phyloP scores from a whole-genome alignment of 2,329 filamentous ascomycete species.

The Colletotrichum costaricense region DNA sequence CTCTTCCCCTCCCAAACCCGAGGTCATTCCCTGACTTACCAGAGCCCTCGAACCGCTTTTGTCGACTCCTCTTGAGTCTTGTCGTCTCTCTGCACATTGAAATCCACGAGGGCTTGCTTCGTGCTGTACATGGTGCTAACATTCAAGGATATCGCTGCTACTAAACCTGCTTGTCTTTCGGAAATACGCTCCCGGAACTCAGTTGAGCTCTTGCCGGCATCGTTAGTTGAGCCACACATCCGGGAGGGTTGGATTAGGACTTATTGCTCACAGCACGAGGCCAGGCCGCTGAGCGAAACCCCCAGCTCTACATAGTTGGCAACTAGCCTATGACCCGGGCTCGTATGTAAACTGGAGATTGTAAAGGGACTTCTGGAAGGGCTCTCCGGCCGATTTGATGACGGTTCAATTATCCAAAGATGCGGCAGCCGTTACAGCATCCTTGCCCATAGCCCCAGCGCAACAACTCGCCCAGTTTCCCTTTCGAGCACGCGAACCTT shows the following conservation, averaged over 20 bases:
- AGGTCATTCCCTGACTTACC: background rate
- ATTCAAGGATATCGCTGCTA: background rate
- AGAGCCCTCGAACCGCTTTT: background rate
- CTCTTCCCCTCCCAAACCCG: background rate
- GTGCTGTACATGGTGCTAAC: background rate
- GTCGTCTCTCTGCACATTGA: background rate
- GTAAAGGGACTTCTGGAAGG: background rate
- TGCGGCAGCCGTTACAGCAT: constrained; percentile 10
- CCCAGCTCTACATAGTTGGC: background rate
- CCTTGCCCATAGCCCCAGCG: background rate
- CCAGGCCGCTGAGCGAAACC: background rate
- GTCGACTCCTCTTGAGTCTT: background rate
- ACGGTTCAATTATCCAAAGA: constrained; percentile 6
- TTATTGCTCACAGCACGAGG: background rate
- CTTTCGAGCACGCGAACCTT: background rate
- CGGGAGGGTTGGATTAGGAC: background rate
- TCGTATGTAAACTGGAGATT: background rate
- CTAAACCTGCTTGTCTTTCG: background rate
- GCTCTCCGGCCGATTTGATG: background rate
- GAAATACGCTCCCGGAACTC: background rate
- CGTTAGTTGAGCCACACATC: background rate
- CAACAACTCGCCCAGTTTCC: background rate
- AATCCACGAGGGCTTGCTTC: background rate
- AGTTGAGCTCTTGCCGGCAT: background rate
- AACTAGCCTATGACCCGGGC: background rate